A percentile compares a stretch with the other conserved stretches of the same genome.
Evolutionary conservation across 2,329 filamentous ascomycete genomes (phyloP).

Genomic region (Alternaria longipes): DNA sequence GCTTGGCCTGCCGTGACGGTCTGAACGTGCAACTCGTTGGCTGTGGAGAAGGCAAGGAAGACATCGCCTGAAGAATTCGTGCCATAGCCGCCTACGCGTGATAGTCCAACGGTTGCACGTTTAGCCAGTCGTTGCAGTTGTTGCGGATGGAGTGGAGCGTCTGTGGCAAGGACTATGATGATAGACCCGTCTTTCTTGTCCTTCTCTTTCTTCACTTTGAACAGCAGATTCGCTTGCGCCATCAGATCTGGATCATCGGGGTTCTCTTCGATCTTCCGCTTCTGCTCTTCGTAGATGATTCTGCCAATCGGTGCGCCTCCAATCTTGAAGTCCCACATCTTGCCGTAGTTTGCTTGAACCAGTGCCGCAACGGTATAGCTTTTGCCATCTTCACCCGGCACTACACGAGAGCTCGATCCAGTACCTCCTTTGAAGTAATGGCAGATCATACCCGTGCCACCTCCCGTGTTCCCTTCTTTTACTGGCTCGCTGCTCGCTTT

Average conservation of each 20-base stretch:
- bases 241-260: conserved; percentile 38
- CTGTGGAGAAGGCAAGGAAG: conserved; percentile 73
- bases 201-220: conserved; percentile 47
- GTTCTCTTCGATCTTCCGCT: conserved; percentile 47
- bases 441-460: conserved; percentile 74
- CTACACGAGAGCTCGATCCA: conserved; percentile 66
- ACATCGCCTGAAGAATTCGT: conserved; percentile 72
- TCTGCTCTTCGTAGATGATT: conserved; percentile 61
- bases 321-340: conserved; percentile 65
- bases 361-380: conserved; percentile 69
- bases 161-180: conserved; percentile 69
- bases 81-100: conserved; percentile 68
- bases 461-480: conserved; percentile 69
- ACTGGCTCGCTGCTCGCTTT: conserved; percentile 62
- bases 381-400: conserved; percentile 48
- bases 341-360: conserved; percentile 73
- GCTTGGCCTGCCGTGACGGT: conserved; percentile 37
- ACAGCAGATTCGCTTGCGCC: conserved; percentile 39
- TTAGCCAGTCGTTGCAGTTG: conserved; percentile 68
- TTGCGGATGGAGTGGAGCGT: conserved; percentile 66
- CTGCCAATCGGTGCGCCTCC: conserved; percentile 69
- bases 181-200: conserved; percentile 70
- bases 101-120: conserved; percentile 69
- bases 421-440: conserved; percentile 74
- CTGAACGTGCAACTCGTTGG: conserved; percentile 61